phyloP scores from a whole-genome alignment of 345 rosid genomes.

The Balakata baccata region DNA sequence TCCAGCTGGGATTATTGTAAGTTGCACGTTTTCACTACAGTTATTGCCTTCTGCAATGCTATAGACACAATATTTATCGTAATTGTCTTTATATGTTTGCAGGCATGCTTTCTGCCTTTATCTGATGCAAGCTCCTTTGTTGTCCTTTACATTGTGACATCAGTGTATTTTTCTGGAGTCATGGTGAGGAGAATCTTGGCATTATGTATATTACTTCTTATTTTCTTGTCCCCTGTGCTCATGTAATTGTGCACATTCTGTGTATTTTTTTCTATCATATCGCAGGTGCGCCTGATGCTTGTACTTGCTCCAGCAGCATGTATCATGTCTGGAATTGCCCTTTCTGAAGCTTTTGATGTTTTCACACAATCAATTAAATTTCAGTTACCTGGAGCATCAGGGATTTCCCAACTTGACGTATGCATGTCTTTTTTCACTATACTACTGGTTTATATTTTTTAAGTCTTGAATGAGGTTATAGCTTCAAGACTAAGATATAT shows the following conservation, averaged over 20 bases:
- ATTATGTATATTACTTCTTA: not conserved
- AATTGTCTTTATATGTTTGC: conserved; percentile 35
- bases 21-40: conserved; percentile 26
- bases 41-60: conserved; percentile 4
- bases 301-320: conserved; percentile 99
- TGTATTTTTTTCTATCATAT: conserved; percentile 4
- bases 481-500: conserved; percentile 15
- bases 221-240: not conserved
- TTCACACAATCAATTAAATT: conserved; percentile 87
- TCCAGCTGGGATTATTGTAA: conserved; percentile 97
- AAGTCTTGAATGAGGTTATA: conserved; percentile 13
- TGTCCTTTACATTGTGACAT: conserved; percentile 84
- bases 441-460: conserved; percentile 10
- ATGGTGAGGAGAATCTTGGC: conserved; percentile 59
- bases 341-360: conserved; percentile 92
- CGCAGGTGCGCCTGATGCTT: conserved; percentile 97
- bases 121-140: conserved; percentile 96
- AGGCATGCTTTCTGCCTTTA: conserved; percentile 96
- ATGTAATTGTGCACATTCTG: too few relatives aligned
- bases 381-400: conserved; percentile 52
- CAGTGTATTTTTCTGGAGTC: conserved; percentile 98
- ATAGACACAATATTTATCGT: conserved; percentile 11
- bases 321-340: conserved; percentile 97
- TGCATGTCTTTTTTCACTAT: conserved; percentile 23
- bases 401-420: conserved; percentile 53